These are phyloP conservation scores for Centella asiatica DNA, from an alignment of 129 eudicot species.

Conservation along the genomic window DNA sequence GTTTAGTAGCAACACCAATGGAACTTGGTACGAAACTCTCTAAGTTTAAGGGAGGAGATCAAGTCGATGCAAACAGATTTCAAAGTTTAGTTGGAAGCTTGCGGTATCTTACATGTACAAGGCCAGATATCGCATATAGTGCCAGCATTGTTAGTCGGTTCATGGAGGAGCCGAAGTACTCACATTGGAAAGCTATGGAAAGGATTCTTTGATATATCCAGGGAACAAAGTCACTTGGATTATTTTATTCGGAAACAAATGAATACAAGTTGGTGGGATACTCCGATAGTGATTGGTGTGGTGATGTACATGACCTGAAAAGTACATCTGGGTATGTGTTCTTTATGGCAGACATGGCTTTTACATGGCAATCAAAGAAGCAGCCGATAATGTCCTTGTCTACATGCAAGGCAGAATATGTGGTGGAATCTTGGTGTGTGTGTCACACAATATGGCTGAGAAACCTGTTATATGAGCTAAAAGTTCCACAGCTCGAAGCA, in stretches of 20 bases:
- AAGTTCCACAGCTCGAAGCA: too few relatives aligned
- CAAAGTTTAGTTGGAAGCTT: conserved; percentile 2
- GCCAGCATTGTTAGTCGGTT: not conserved
- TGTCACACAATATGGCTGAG: conserved; percentile 8
- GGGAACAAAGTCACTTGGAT: not conserved
- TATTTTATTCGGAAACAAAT: not conserved
- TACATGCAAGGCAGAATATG: conserved; percentile 6
- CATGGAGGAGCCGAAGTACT: not conserved
- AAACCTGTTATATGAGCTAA: not conserved
- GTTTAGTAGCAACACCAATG: not conserved
- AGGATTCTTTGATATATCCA: not conserved
- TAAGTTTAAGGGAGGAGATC: not conserved
- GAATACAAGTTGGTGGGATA: conserved; percentile 1
- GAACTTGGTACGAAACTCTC: not conserved
- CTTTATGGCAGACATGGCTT: not conserved
- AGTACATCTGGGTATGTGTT: not conserved
- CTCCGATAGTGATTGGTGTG: conserved; percentile 7
- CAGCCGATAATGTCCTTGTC: not conserved
- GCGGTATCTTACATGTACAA: not conserved
- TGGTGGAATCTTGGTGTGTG: not conserved
- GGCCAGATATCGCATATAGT: not conserved
- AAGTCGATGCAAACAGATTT: not conserved
- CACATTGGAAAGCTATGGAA: not conserved
- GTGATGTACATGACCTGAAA: not conserved
- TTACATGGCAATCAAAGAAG: conserved; percentile 5